Base-by-base conservation (phyloP, 129 eudicot genomes). In the Cynara cardunculus region DNA sequence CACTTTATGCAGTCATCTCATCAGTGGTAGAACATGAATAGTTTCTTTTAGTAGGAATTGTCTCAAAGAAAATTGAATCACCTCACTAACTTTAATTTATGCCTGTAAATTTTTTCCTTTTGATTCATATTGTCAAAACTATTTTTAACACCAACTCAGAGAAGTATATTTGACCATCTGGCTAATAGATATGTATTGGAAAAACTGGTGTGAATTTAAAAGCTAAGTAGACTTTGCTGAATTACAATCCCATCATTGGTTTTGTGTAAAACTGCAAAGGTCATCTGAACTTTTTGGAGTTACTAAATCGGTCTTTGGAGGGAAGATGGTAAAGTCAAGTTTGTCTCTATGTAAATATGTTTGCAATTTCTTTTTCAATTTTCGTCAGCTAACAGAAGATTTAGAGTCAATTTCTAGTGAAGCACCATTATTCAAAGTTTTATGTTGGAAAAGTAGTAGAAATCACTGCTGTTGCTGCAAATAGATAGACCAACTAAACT, bases 311-410 rank as follows among this genome's bases (percentile, higher is more conserved):
- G 69, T 19, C 0, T 21, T 64, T 19, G 13, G 69, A 64, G 44
- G 69, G 79, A 61, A 76, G 22, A 59, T 75, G 44, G 4, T 26
- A 59, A 62, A 56, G 79, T 28, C 19, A 28, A 75, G 53, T 59
- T 30, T 59, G 19, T 59, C 71, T 19, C 59, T 75, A 53, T 56
- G 69, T 61, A 59, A 19, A 21, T 21, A n/a, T 21, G 28, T n/a
- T 26, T 53, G 69, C 26, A 19, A 75, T 53, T 75, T 41, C 19
- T 8, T 75, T 31, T 53, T 75, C 69, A 75, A n/a, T 49, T 53
- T 44, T 21, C n/a, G 21, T 49, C 27, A 26, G 44, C 44, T 75
- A 27, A 32, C 35, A 18, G n/a, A 53, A 18, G 44, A 27, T 74
- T 53, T 27, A 27, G 69, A 56, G 65, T 18, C 24, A 16, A 18